These are phyloP conservation scores for Ustilago trichophora DNA, from an alignment of 1,284 basidiomycete genomes.

Conservation along the genomic window DNA sequence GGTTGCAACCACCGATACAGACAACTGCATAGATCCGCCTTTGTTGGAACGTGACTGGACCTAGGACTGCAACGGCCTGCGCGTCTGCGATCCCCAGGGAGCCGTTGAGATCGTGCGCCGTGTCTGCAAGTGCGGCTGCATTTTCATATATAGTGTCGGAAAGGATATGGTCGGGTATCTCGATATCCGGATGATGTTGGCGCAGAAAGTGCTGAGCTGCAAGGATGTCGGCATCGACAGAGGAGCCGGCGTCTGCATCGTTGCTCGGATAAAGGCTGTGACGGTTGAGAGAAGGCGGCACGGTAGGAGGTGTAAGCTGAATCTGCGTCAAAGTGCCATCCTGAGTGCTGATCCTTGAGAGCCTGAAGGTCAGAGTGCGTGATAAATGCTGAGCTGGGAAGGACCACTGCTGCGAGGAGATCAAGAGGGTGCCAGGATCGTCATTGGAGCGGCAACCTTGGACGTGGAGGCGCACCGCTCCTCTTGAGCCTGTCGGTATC, in stretches of 20 bases:
- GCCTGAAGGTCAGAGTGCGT: background rate
- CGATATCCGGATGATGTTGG: conserved; percentile 20
- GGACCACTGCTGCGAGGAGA: conserved; percentile 27
- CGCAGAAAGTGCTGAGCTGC: conserved; percentile 25
- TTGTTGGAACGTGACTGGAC: conserved; percentile 6
- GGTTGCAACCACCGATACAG: conserved; percentile 24
- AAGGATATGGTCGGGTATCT: conserved; percentile 25
- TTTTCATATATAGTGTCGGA: conserved; percentile 25
- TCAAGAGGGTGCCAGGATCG: background rate
- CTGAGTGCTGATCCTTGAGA: background rate
- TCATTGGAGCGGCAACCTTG: conserved; percentile 13
- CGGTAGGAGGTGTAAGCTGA: conserved; percentile 16
- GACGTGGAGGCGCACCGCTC: conserved; percentile 22
- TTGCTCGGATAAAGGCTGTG: conserved; percentile 14
- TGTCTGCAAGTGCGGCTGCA: conserved; percentile 8
- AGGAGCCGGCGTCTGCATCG: conserved; percentile 11
- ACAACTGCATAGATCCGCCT: conserved; percentile 6
- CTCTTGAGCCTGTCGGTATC: conserved; percentile 30
- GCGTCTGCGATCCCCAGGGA: conserved; percentile 20
- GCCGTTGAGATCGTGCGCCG: conserved; percentile 12
- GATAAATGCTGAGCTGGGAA: conserved; percentile 1
- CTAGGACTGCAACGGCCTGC: conserved; percentile 31
- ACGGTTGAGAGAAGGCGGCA: background rate
- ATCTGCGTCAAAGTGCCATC: background rate
- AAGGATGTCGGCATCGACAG: conserved; percentile 35